Base-by-base conservation (phyloP, 2,329 filamentous ascomycete species). In the Ramularia endophylla region DNA sequence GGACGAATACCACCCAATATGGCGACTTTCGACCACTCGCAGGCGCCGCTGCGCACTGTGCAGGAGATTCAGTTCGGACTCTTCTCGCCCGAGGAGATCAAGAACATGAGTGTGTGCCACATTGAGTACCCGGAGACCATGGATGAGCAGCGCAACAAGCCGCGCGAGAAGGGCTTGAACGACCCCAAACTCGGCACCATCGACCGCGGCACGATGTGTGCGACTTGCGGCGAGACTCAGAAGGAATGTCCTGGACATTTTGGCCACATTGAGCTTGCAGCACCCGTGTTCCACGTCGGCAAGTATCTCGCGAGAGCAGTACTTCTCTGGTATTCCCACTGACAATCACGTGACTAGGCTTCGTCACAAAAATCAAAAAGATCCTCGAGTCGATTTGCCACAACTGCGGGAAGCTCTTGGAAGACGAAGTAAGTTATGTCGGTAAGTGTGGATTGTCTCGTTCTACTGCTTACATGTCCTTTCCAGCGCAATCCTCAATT, bases 41-140 rank as follows among this genome's bases (percentile, higher is more conserved):
- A 85, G 78, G 89, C 86, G 79, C 89, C 89, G 67, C 78, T 97
- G 78, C 90, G 92, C 75, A 94, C 85, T 54, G 89, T 98, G 60
- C 84, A 95, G 77, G 94, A 98, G 77, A 95, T 98, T 59, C 94
- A 98, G 75, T 98, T 98, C 64, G 92, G 92, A 63, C 79, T 98
- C 64, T 80, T 98, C 68, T 94, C 92, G 27, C 92, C 92, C 18
- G 92, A 98, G 66, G 94, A 98, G 73, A 95, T 97, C 69, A 97
- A 98, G 75, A 89, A 85, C 60, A 94, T 97, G 87, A 95, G 89
- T 69, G 90, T 97, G 51, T 85, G 83, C 56, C 87, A 95, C 65
- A 90, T 98, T 64, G 78, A 92, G 65, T 97, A 95, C 64, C 89
- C 92, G n/a, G 92, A 98, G 73, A 97, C 92, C 19, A 95, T 98